Base-by-base conservation (phyloP, 1,284 basidiomycete species). In the Rhodofomes roseus region DNA sequence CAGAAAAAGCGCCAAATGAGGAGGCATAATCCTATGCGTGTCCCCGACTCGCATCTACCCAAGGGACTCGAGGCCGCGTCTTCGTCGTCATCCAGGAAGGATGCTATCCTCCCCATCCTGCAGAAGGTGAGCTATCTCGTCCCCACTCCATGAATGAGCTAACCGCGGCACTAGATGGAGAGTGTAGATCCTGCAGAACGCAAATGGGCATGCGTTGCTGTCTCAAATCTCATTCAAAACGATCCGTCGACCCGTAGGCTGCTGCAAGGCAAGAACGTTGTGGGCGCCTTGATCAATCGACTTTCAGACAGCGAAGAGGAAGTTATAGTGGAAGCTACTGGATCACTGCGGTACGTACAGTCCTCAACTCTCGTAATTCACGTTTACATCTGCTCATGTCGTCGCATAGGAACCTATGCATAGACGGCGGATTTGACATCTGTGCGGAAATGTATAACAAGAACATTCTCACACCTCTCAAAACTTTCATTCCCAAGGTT, bases 371-470 rank as follows among this genome's bases (percentile, higher is more conserved):
- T 4, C 12, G 34, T 64, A 20, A 31, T 6, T 22, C 31, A 11
- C 29, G 31, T 37, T 37, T 16, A 54, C 11, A 29, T 52, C 4
- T 25, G 25, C 27, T 56, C 29, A 9, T 44, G n/a, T n/a, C 25
- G 20, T 9, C 1, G 16, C 11, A 5, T 67, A 95, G 95, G 64
- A 98, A 97, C 76, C 76, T 97, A 25, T 95, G 93, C 67, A 90
- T 98, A 68, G 95, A 97, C 70, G 95, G 93, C 23, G 95, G 95
- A 44, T 91, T 91, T 68, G 93, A 96, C 68, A 91, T 96, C 44
- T 95, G 94, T 67, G 92, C 90, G 3, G 93, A 97, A 74, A 96
- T 98, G 93, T 96, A 90, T 76, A 97, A 98, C 76, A 97, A 97
- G 78, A 91, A 91, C 65, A 87, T 97, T 56, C 79, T 96, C 57